A percentile compares a stretch with the other conserved stretches of the same genome.
Conservation (phyloP, 768 basidiomycete genomes). For the Pluteus cervinus region DNA sequence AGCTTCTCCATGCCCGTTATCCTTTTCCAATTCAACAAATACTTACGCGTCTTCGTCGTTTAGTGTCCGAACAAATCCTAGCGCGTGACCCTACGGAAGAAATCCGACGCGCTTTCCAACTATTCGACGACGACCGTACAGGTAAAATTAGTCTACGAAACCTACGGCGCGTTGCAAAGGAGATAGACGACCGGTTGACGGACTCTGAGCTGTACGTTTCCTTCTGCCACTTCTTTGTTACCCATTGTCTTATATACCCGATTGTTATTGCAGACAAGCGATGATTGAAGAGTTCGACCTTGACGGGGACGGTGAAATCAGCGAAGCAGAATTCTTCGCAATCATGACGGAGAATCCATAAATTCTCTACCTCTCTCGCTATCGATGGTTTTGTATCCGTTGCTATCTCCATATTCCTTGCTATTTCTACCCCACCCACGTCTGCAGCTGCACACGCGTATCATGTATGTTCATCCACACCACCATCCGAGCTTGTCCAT, state of each 20-base stretch:
- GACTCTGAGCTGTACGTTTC: constrained; percentile 90
- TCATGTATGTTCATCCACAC: too few relatives aligned
- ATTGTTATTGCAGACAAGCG: constrained; percentile 64
- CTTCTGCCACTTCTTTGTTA: neutral
- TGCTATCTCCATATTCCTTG: too few relatives aligned
- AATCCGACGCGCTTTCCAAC: constrained; percentile 89
- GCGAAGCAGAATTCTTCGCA: constrained; percentile 91
- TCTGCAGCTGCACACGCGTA: too few relatives aligned
- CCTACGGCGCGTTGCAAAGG: constrained; percentile 89
- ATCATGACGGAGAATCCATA: constrained; percentile 94
- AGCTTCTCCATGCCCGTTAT: constrained; percentile 11
- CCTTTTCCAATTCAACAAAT: constrained; percentile 3
- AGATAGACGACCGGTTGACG: constrained; percentile 91
- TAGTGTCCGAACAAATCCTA: constrained; percentile 93
- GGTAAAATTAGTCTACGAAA: constrained; percentile 92
- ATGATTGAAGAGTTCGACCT: constrained; percentile 99
- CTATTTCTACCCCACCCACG: too few relatives aligned
- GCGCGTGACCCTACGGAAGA: constrained; percentile 96
- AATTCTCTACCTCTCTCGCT: constrained; percentile 6
- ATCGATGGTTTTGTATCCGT: too few relatives aligned
- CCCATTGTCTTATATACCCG: constrained; percentile 4
- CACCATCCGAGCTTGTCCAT: too few relatives aligned
- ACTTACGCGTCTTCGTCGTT: constrained; percentile 3
- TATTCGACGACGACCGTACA: constrained; percentile 95
- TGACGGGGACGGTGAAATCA: constrained; percentile 97